A percentile compares a stretch with the other conserved stretches of the same genome.
These are phyloP conservation scores for Darksidea phi DNA, from an alignment of 495 filamentous ascomycete species.

Conservation along the genomic window DNA sequence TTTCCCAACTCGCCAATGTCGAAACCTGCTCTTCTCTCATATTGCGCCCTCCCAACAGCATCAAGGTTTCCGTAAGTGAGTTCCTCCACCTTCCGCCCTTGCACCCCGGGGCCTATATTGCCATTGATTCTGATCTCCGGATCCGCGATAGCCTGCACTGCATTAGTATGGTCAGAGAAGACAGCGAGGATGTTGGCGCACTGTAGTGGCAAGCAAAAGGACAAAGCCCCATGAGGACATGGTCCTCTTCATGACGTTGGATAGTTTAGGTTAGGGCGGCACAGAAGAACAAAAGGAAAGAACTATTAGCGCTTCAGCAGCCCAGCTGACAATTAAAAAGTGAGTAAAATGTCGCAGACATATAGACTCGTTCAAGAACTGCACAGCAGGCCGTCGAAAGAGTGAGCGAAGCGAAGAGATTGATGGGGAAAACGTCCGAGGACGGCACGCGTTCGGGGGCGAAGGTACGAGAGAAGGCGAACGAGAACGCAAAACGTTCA, in stretches of 20 bases:
- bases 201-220: slow-evolving; percentile 15
- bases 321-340: slow-evolving; percentile 32
- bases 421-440: slow-evolving; percentile 10
- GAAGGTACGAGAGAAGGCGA: slow-evolving; percentile 19
- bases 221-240: slow-evolving; percentile 12
- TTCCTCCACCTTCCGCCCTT: slow-evolving; percentile 19
- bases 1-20: slow-evolving; percentile 2
- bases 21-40: slow-evolving; percentile 10
- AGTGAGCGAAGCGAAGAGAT: slow-evolving; percentile 1
- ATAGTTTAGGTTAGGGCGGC: not conserved
- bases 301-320: slow-evolving; percentile 26
- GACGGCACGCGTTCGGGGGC: slow-evolving; percentile 18
- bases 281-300: slow-evolving; percentile 1
- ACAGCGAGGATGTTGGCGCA: slow-evolving; percentile 1
- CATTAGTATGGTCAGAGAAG: slow-evolving; percentile 3
- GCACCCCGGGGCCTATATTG: slow-evolving; percentile 17
- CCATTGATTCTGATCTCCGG: slow-evolving; percentile 5
- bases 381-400: slow-evolving; percentile 30
- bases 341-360: slow-evolving; percentile 28
- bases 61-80: not conserved
- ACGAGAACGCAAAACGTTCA: slow-evolving; percentile 28
- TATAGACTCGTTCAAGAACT: slow-evolving; percentile 32
- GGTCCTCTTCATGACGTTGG: slow-evolving; percentile 30
- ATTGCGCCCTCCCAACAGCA: not conserved
- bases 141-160: slow-evolving; percentile 7